These are phyloP conservation scores for Rhodotorula sp. DNA, from an alignment of 1,284 basidiomycete species.

Conservation along the genomic window DNA sequence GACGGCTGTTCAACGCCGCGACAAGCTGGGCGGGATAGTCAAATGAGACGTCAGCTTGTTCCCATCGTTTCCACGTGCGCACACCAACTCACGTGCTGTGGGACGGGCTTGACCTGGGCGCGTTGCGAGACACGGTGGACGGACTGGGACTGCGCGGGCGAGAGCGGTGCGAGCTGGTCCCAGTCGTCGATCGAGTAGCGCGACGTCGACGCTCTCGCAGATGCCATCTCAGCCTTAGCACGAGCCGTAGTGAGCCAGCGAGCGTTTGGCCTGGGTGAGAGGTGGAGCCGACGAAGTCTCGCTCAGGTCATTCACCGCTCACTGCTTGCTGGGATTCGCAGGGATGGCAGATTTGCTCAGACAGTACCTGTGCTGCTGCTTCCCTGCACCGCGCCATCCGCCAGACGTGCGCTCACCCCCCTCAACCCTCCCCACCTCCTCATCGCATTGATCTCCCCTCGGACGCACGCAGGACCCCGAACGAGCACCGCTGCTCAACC, in stretches of 20 bases:
- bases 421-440: background rate
- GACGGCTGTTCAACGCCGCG: conserved; percentile 1
- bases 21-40: conserved; percentile 4
- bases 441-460: background rate
- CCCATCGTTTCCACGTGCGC: conserved; percentile 7
- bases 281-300: background rate
- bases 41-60: conserved; percentile 25
- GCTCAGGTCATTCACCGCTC: too few relatives aligned
- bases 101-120: conserved; percentile 2
- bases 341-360: conserved; percentile 1
- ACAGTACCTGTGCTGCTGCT: conserved; percentile 24
- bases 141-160: conserved; percentile 1
- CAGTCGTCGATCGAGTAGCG: conserved; percentile 68
- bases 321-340: too few relatives aligned
- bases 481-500: conserved; percentile 21
- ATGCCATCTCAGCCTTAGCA: conserved; percentile 2
- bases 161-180: conserved; percentile 73
- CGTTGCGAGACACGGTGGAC: conserved; percentile 6
- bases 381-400: background rate
- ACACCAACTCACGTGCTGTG: conserved; percentile 13
- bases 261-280: background rate
- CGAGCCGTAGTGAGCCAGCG: background rate
- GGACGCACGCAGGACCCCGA: background rate
- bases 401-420: background rate
- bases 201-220: conserved; percentile 22